These are phyloP conservation scores for Byssothecium circinans DNA, from an alignment of 2,329 filamentous ascomycete species.

Conservation along the genomic window DNA sequence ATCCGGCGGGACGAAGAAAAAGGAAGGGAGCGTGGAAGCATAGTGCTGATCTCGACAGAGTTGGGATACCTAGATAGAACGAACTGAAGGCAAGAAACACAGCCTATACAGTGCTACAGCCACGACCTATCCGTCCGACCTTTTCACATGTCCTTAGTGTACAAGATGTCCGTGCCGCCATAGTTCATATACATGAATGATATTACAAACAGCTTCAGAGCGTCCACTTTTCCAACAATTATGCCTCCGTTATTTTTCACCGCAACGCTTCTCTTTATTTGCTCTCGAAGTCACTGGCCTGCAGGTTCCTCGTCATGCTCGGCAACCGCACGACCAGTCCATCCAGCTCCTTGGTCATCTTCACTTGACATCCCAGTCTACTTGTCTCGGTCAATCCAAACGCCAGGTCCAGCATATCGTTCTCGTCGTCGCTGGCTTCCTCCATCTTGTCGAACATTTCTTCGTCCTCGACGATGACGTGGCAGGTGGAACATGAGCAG, in stretches of 20 bases:
- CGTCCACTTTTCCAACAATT: no score
- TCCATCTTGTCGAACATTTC: conserved; percentile 74
- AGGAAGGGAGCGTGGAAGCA: conserved; percentile 25
- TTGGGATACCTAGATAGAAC: no score
- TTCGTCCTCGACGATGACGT: conserved; percentile 78
- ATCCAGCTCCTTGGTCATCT: conserved; percentile 87
- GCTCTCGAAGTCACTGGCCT: conserved; percentile 81
- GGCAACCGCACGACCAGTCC: conserved; percentile 84
- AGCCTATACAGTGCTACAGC: no score
- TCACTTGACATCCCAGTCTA: conserved; percentile 83
- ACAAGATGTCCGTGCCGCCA: conserved; percentile 5
- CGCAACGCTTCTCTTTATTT: not conserved
- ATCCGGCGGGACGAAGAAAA: conserved; percentile 56
- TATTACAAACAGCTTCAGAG: no score
- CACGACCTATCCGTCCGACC: no score
- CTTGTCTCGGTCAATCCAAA: conserved; percentile 88
- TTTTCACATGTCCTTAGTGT: conserved; percentile 9
- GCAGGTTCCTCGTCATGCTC: conserved; percentile 92
- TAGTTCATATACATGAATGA: no score
- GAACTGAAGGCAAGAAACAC: no score
- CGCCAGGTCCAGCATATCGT: conserved; percentile 69
- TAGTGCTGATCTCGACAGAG: conserved; percentile 1
- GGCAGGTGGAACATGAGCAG: conserved; percentile 90
- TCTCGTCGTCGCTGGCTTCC: conserved; percentile 53
- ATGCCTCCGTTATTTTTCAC: no score